These are phyloP conservation scores for Calamus simplicifolius DNA, from an alignment of 176 grass and related monocot genomes.

Conservation along the genomic window DNA sequence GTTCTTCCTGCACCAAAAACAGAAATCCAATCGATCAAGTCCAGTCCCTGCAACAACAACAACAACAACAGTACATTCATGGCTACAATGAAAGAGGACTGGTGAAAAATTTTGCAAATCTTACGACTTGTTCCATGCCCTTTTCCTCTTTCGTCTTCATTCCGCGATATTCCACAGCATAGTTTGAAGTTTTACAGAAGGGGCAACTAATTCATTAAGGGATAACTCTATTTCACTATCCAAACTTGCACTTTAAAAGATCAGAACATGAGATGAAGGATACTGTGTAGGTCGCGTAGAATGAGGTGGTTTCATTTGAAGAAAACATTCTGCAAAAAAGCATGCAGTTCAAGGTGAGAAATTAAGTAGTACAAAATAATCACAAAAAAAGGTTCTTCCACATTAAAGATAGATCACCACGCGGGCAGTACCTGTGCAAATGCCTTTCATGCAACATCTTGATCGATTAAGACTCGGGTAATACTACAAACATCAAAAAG, in stretches of 20 bases:
- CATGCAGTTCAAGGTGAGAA: slow-evolving; percentile 24
- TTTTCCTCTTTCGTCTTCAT: slow-evolving; percentile 97
- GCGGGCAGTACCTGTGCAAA: slow-evolving; percentile 75
- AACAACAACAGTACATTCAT: too few species aligned
- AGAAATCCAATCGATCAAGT: slow-evolving; percentile 9
- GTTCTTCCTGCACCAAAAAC: slow-evolving; percentile 59
- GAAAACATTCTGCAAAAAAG: slow-evolving; percentile 87
- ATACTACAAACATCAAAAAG: slow-evolving; percentile 48
- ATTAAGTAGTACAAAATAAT: neutral
- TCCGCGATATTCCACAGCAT: slow-evolving; percentile 96
- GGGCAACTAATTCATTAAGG: slow-evolving; percentile 87
- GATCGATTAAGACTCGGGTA: slow-evolving; percentile 98
- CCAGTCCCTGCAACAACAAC: too few species aligned
- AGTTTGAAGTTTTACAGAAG: slow-evolving; percentile 95
- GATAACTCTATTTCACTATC: neutral
- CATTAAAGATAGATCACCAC: too few species aligned
- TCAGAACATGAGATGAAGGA: slow-evolving; percentile 38
- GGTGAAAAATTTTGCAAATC: slow-evolving; percentile 7
- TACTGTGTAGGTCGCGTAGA: slow-evolving; percentile 93
- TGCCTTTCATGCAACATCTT: slow-evolving; percentile 94
- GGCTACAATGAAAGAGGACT: neutral
- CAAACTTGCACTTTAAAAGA: neutral
- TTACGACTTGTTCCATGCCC: slow-evolving; percentile 96
- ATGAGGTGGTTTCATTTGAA: slow-evolving; percentile 92
- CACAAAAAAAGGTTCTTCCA: slow-evolving; percentile 4